Base-by-base conservation (phyloP, 805 yeast genomes). In the Yarrowia porcina region DNA sequence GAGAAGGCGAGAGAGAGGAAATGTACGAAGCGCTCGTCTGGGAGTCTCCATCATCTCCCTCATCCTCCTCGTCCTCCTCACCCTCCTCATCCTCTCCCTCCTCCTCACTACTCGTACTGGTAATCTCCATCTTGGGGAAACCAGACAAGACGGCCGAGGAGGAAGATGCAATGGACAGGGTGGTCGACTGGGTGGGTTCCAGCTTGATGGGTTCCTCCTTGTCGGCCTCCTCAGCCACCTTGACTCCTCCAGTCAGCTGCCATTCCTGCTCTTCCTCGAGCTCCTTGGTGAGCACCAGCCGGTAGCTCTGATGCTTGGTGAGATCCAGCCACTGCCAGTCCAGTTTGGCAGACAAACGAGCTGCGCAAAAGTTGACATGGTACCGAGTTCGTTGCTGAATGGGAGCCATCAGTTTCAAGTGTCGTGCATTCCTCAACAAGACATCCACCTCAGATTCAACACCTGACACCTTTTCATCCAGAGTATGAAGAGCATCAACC, bases 301-400 rank as follows among this genome's bases (percentile, higher is more conserved):
- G 66, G 69, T 80, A 81, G 25, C 79, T 75, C 25, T 71, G 71
- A 47, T 78, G 76, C 52, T 82, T 76, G 62, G 80, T 77, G 13
- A 79, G 72, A 64, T 86, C 88, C 64, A 80, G 80, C 78, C 84
- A 79, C 36, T 81, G 71, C 83, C 85, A 82, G 64, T 84, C 86
- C 47, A 85, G 70, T 65, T 81, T 79, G 25, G 82, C 77, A n/a
- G 80, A 77, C 65, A 83, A 70, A 64, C 79, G 74, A 45, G 80
- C 79, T 20, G 81, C 78, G 3, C 83, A 77, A 27, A 74, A 71
- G 12, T 76, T 70, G 20, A 87, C 65, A 5, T 73, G 69, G 20
- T 83, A 88, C 54, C 81, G 76, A 1, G 89, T 83, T 61, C 79
- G 81, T 2, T 75, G 72, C 32, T 77, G 77, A 28, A 87, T 74